Percentiles rank a stretch among this genome's conserved stretches.
Evolutionary conservation across 352 stramenopile genomes (phyloP).

Genomic region (Phytophthora ohioensis): DNA sequence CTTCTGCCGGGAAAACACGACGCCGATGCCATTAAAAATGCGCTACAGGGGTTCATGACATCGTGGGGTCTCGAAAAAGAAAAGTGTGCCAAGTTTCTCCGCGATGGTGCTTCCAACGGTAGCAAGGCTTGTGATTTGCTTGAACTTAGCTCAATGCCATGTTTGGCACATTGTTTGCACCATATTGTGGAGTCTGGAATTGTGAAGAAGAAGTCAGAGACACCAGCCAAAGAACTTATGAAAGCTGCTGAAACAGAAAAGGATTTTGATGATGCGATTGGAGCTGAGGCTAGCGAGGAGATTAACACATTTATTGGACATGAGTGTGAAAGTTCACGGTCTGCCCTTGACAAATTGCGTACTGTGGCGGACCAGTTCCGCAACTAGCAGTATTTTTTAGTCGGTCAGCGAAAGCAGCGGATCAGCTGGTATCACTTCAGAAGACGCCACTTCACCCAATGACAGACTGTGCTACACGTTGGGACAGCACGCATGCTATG

Average conservation of each 20-base stretch:
- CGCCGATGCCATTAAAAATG: not conserved
- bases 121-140: constrained; percentile 1
- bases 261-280: not conserved
- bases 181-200: constrained; percentile 8
- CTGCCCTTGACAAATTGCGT: not conserved
- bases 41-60: not conserved
- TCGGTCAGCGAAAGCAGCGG: constrained; percentile 1
- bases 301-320: not conserved
- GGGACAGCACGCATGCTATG: constrained; percentile 8
- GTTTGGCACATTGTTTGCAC: constrained; percentile 13
- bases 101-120: constrained; percentile 8
- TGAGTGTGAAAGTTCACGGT: not conserved
- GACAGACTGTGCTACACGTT: not conserved
- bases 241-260: not conserved
- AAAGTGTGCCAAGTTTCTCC: constrained; percentile 12
- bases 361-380: not conserved
- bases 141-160: constrained; percentile 1
- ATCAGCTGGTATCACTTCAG: not conserved
- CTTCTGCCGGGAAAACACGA: constrained; percentile 5
- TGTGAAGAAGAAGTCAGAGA: constrained; percentile 4
- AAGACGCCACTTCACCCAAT: not conserved
- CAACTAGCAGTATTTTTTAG: not conserved
- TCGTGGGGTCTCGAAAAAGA: not conserved
- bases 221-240: not conserved
- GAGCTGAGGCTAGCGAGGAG: not conserved